These are phyloP conservation scores for Tuber umbilicatum DNA, from an alignment of 495 filamentous ascomycete species.

Conservation along the genomic window DNA sequence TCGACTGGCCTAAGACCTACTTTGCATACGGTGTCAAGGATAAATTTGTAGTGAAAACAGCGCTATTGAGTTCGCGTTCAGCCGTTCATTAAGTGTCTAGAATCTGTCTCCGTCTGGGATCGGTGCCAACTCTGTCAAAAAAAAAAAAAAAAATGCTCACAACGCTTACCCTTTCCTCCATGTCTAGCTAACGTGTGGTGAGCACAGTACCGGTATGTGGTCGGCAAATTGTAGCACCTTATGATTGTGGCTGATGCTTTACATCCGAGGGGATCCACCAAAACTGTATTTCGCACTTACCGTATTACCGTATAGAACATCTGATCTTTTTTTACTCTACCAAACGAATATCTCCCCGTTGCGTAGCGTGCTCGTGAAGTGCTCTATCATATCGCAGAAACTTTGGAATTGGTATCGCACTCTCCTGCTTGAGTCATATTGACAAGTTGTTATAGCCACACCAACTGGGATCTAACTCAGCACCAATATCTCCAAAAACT, in stretches of 20 bases:
- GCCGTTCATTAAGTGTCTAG: neutral
- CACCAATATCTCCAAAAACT: neutral
- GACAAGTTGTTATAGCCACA: neutral
- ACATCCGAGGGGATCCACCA: neutral
- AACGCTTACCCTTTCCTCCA: neutral
- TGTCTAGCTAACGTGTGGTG: neutral
- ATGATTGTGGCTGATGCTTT: neutral
- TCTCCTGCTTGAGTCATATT: neutral
- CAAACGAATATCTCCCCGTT: neutral
- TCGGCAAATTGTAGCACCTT: neutral
- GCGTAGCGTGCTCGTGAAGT: neutral
- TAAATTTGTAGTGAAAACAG: neutral
- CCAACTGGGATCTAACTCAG: neutral
- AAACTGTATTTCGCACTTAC: neutral
- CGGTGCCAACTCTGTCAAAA: neutral
- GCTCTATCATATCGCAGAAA: neutral
- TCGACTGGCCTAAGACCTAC: neutral
- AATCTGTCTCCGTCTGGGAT: neutral
- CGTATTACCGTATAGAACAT: neutral
- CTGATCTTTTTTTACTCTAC: no score
- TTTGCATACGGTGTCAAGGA: neutral
- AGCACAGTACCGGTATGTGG: neutral
- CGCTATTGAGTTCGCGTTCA: neutral
- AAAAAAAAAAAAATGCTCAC: no score
- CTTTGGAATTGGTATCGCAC: neutral